Conservation (phyloP, 1,139 yeast species). For the Suhomyces anneliseae region DNA sequence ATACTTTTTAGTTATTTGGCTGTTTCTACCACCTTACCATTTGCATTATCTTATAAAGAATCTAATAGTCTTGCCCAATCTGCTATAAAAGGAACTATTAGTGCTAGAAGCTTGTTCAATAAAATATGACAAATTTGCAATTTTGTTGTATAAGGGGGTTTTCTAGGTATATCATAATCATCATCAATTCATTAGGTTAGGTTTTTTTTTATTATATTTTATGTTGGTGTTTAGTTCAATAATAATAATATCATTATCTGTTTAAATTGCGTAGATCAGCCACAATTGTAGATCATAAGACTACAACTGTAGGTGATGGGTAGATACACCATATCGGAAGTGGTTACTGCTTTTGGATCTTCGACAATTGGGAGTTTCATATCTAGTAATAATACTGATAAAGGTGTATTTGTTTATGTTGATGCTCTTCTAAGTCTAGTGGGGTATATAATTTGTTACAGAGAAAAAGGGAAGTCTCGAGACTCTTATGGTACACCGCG, state of each 20-base stretch:
- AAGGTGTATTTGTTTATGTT: no score
- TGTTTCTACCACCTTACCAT: slow-evolving; percentile 43
- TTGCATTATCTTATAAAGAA: slow-evolving; percentile 45
- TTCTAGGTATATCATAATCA: neutral
- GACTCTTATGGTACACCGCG: no score
- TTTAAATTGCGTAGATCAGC: neutral
- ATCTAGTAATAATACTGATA: no score
- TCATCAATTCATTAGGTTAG: slow-evolving; percentile 2
- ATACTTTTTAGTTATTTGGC: slow-evolving; percentile 43
- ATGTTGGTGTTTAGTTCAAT: neutral
- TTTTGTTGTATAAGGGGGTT: no score
- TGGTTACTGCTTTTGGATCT: no score
- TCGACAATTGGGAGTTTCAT: no score
- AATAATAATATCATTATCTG: neutral
- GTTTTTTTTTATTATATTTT: neutral
- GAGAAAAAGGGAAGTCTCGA: no score
- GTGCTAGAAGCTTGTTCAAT: slow-evolving; percentile 40
- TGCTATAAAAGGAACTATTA: slow-evolving; percentile 36
- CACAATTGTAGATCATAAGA: neutral
- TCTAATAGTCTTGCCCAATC: slow-evolving; percentile 20
- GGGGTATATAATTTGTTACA: no score
- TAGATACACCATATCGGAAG: no score
- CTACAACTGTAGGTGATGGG: no score
- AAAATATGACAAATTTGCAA: slow-evolving; percentile 25
- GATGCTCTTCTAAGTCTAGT: no score